phyloP scores from a whole-genome alignment of 371 early-diverging fungal genomes.

The Choanephora cucurbitarum region DNA sequence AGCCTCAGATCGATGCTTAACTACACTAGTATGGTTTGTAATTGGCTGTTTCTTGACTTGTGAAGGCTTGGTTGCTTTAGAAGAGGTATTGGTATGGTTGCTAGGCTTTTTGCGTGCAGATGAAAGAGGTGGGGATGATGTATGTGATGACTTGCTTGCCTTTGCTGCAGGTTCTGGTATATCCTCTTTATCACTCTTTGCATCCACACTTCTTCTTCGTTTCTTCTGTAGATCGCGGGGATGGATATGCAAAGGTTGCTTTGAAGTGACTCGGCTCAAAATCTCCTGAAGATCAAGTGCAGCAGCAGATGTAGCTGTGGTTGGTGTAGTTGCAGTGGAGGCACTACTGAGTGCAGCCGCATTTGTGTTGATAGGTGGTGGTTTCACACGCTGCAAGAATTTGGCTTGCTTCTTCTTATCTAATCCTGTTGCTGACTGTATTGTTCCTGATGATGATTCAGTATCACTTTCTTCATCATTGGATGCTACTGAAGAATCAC shows the following conservation, averaged over 20 bases:
- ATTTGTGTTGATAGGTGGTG: no score
- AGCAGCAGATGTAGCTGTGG: background rate
- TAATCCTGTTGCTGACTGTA: background rate
- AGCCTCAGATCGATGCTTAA: background rate
- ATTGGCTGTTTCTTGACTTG: background rate
- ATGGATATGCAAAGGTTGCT: slow-evolving; percentile 20
- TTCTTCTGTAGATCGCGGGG: slow-evolving; percentile 29
- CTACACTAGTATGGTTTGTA: background rate
- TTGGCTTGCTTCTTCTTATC: background rate
- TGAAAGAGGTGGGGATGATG: background rate
- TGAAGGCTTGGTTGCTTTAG: background rate
- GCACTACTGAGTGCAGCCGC: no score
- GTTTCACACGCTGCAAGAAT: no score
- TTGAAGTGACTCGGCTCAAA: slow-evolving; percentile 32
- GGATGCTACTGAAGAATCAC: slow-evolving; percentile 16
- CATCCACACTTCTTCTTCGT: slow-evolving; percentile 7
- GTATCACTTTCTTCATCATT: slow-evolving; percentile 18
- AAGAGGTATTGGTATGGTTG: background rate
- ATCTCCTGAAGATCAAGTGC: slow-evolving; percentile 39
- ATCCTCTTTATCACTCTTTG: slow-evolving; percentile 3
- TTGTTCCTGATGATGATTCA: background rate
- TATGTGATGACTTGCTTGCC: slow-evolving; percentile 1
- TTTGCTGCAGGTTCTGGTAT: background rate
- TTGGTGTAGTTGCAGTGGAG: no score
- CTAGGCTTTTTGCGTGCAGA: slow-evolving; percentile 7